A percentile compares a stretch with the other conserved stretches of the same genome.
Evolutionary conservation across 2,329 filamentous ascomycete genomes (phyloP).

Genomic region (Amesomyces nigricolor): DNA sequence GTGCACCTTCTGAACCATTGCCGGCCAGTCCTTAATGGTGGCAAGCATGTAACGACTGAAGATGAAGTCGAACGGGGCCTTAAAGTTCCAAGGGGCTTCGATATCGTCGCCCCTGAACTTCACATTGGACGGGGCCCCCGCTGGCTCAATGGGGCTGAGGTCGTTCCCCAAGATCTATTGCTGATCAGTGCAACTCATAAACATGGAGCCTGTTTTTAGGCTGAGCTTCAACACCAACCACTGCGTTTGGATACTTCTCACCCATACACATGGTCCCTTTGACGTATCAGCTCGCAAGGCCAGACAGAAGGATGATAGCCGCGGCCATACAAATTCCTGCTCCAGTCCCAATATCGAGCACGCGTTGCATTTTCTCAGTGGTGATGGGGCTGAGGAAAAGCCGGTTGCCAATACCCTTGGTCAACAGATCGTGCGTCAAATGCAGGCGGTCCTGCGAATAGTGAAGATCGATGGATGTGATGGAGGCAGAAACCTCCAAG

Average conservation of each 20-base stretch:
- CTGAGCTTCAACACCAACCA: not conserved
- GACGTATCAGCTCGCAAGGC: not conserved
- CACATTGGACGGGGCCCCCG: constrained; percentile 32
- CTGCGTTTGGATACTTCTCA: constrained; percentile 28
- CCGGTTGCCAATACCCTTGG: constrained; percentile 9
- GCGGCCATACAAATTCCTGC: constrained; percentile 36
- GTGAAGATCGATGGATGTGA: constrained; percentile 28
- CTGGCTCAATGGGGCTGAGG: constrained; percentile 30
- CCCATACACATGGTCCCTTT: constrained; percentile 36
- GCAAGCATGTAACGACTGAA: constrained; percentile 31
- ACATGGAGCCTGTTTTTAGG: too few species aligned
- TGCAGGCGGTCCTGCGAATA: constrained; percentile 32
- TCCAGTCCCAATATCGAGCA: constrained; percentile 42
- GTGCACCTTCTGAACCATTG: too few species aligned
- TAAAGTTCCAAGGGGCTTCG: constrained; percentile 27
- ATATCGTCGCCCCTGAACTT: constrained; percentile 36
- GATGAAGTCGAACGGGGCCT: constrained; percentile 30
- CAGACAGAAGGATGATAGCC: not conserved
- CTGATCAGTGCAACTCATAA: too few species aligned
- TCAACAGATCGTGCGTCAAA: constrained; percentile 19
- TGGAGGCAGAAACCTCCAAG: constrained; percentile 26
- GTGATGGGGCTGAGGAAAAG: constrained; percentile 31
- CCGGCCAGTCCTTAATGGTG: constrained; percentile 31
- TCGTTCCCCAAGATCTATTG: constrained; percentile 16
- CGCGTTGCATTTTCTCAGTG: constrained; percentile 28